Conservation (phyloP, 2,329 filamentous ascomycete genomes). For the Aspergillus intermedius region DNA sequence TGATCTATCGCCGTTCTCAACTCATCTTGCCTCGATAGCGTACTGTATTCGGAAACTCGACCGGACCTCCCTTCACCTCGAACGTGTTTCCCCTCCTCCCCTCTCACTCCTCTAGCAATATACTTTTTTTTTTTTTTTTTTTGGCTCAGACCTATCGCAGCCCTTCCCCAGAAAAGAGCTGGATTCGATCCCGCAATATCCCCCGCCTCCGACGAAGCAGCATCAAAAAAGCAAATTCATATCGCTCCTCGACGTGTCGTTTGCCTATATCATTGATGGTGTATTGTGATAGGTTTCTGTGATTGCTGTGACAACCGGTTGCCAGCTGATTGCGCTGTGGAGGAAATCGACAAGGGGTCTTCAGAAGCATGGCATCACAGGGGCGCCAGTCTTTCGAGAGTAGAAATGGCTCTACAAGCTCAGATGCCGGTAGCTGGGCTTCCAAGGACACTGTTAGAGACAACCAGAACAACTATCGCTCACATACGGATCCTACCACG, state of each 20-base stretch:
- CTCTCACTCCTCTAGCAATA: not conserved
- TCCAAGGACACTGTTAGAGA: conserved; percentile 37
- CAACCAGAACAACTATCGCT: conserved; percentile 12
- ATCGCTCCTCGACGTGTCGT: not conserved
- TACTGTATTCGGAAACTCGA: not conserved
- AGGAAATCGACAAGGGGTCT: conserved; percentile 11
- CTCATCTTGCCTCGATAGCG: not conserved
- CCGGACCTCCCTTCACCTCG: not conserved
- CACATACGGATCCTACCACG: conserved; percentile 14
- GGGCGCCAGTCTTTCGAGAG: conserved; percentile 27
- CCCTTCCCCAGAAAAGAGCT: not conserved
- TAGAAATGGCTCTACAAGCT: conserved; percentile 37
- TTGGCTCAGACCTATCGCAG: not conserved
- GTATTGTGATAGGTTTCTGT: conserved; percentile 2
- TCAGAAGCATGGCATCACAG: conserved; percentile 27
- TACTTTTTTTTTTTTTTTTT: not conserved
- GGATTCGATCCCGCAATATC: too few species aligned
- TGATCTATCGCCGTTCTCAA: not conserved
- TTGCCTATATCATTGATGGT: conserved; percentile 19
- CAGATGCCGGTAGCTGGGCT: conserved; percentile 31
- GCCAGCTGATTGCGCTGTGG: conserved; percentile 16
- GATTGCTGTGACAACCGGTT: conserved; percentile 13
- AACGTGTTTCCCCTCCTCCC: not conserved
- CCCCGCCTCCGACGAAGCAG: too few species aligned
- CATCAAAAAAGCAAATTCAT: too few species aligned